phyloP scores from a whole-genome alignment of 208 protist genomes.

The Acanthamoeba quina region DNA sequence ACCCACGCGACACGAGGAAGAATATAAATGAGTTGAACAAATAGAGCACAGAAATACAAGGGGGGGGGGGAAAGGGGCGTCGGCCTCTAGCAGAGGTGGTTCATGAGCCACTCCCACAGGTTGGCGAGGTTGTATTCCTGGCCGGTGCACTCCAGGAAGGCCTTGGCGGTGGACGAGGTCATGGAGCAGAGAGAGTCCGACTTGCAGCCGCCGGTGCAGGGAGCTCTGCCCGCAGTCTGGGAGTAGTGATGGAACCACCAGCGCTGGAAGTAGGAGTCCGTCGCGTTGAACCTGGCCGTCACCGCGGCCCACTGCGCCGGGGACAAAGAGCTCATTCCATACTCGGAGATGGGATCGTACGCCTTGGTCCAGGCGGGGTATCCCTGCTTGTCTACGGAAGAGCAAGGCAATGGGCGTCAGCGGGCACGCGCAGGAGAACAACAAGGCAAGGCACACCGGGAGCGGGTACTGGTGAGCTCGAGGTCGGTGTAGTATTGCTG shows the following conservation, averaged over 20 bases:
- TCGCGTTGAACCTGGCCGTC: conserved; percentile 10
- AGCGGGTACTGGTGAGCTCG: neutral
- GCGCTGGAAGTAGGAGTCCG: conserved; percentile 36
- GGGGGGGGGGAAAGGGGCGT: neutral
- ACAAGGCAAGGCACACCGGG: neutral
- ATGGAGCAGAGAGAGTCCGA: neutral
- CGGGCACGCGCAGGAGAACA: neutral
- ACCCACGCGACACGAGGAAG: neutral
- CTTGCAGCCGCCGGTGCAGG: conserved; percentile 22
- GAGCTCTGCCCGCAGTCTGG: neutral
- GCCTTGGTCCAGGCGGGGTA: conserved; percentile 26
- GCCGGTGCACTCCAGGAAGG: conserved; percentile 22
- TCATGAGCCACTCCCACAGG: conserved; percentile 69
- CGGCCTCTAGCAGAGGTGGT: conserved; percentile 25
- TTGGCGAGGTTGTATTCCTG: conserved; percentile 52
- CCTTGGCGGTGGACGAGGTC: conserved; percentile 2
- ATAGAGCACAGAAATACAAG: neutral
- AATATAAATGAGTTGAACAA: neutral
- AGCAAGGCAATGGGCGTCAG: neutral
- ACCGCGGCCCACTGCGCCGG: conserved; percentile 9
- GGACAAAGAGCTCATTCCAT: conserved; percentile 14
- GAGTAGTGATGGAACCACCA: conserved; percentile 42
- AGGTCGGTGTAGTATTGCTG: conserved; percentile 63
- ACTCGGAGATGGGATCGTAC: neutral
- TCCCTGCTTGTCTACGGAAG: neutral